A percentile compares a stretch with the other conserved stretches of the same genome.
Evolutionary conservation across 208 protist genomes (phyloP).

Genomic region (Vickermania spadyakhi): DNA sequence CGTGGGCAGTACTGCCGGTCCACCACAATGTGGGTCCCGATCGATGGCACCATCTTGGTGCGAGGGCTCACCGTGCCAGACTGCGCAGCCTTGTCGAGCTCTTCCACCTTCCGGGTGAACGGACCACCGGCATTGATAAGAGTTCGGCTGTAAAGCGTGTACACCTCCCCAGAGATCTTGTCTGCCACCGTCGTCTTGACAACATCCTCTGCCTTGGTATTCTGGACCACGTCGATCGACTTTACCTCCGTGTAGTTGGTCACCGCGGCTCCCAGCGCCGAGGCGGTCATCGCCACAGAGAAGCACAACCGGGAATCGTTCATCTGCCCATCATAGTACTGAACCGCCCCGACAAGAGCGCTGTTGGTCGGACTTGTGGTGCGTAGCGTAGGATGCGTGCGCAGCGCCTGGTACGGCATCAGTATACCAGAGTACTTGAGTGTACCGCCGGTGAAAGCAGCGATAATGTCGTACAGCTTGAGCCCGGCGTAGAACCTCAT

Average conservation of each 20-base stretch:
- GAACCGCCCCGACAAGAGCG: conserved; percentile 79
- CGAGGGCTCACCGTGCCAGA: conserved; percentile 9
- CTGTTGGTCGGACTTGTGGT: conserved; percentile 38
- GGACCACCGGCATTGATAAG: conserved; percentile 90
- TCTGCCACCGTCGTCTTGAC: conserved; percentile 78
- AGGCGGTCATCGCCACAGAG: conserved; percentile 88
- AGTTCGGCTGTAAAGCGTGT: conserved; percentile 72
- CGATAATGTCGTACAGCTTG: conserved; percentile 88
- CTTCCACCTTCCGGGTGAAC: conserved; percentile 75
- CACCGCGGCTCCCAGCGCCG: conserved; percentile 83
- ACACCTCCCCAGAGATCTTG: conserved; percentile 43
- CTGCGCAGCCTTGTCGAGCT: conserved; percentile 45
- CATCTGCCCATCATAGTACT: conserved; percentile 95
- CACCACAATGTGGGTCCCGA: conserved; percentile 84
- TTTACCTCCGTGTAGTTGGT: conserved; percentile 89
- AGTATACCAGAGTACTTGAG: conserved; percentile 81
- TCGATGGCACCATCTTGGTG: conserved; percentile 49
- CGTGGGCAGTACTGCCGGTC: conserved; percentile 68
- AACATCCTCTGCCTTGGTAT: conserved; percentile 31
- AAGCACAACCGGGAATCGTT: conserved; percentile 96
- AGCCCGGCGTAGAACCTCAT: conserved; percentile 75
- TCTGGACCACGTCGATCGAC: conserved; percentile 39
- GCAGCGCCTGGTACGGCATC: conserved; percentile 60
- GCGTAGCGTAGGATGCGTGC: conserved; percentile 64
- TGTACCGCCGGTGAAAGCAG: conserved; percentile 61